These are phyloP conservation scores for Phytophthora litchii DNA, from an alignment of 352 stramenopile species.

Conservation along the genomic window DNA sequence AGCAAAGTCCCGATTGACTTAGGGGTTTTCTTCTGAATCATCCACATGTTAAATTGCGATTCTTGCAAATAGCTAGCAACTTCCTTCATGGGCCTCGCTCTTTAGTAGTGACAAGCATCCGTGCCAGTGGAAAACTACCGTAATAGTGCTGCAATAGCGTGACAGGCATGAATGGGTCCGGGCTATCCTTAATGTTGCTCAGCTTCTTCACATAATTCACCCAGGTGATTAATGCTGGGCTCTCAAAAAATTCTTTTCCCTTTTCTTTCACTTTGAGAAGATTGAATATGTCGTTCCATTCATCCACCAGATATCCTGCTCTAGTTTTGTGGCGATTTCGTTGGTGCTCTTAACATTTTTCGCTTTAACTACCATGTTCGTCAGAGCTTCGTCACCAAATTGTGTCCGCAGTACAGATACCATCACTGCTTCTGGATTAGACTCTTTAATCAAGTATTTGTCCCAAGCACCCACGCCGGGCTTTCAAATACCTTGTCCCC, in stretches of 20 bases:
- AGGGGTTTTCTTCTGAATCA: background rate
- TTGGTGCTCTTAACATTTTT: background rate
- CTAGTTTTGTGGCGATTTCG: background rate
- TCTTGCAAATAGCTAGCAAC: background rate
- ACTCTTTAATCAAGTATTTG: background rate
- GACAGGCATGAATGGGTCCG: background rate
- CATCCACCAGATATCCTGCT: background rate
- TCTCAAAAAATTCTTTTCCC: background rate
- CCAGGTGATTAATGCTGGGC: background rate
- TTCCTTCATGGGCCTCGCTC: background rate
- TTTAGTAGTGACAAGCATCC: background rate
- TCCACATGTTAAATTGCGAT: background rate
- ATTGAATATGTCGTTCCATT: slow-evolving; percentile 1
- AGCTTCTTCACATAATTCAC: background rate
- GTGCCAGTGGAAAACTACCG: background rate
- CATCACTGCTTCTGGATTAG: background rate
- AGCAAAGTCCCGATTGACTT: background rate
- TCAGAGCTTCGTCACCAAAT: background rate
- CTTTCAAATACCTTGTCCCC: background rate
- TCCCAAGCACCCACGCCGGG: slow-evolving; percentile 3
- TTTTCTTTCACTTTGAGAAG: slow-evolving; percentile 3
- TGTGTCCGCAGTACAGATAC: background rate
- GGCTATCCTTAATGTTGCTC: background rate
- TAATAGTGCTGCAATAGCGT: background rate
- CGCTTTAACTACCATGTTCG: background rate